phyloP scores from a whole-genome alignment of 2,329 filamentous ascomycete species.

The Sporothrix inflata region DNA sequence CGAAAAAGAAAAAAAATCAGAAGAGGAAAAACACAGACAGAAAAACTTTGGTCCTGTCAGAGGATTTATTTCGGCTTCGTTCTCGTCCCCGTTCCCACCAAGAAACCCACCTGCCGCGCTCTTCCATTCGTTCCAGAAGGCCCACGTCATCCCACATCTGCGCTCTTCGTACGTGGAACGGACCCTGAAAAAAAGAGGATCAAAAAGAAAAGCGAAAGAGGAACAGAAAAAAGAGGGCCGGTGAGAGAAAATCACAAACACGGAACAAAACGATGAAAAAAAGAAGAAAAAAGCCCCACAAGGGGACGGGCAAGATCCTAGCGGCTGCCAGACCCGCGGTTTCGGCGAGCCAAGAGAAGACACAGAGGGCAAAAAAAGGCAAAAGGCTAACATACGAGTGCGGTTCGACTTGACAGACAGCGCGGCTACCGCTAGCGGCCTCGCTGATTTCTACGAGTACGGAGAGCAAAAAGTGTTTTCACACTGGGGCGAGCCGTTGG shows the following conservation, averaged over 20 bases:
- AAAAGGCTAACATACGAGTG: not conserved
- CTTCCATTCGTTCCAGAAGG: constrained; percentile 24
- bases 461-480: not conserved
- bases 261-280: not conserved
- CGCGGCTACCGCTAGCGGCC: not conserved
- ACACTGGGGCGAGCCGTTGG: not conserved
- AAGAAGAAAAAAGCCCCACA: not conserved
- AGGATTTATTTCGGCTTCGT: constrained; percentile 13
- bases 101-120: not conserved
- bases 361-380: not conserved
- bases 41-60: not conserved
- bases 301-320: constrained; percentile 24
- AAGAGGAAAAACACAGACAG: constrained; percentile 8
- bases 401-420: not conserved
- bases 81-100: constrained; percentile 1
- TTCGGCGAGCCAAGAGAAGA: constrained; percentile 19
- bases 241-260: not conserved
- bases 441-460: not conserved
- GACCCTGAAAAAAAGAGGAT: not conserved
- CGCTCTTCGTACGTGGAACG: not conserved
- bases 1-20: not conserved
- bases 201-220: not conserved
- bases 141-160: constrained; percentile 28
- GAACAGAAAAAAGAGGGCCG: not conserved
- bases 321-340: constrained; percentile 17